Percentiles rank a stretch among this genome's conserved stretches.
Conservation (phyloP, 2,329 filamentous ascomycete genomes). For the Neocatenulostroma microsporum region DNA sequence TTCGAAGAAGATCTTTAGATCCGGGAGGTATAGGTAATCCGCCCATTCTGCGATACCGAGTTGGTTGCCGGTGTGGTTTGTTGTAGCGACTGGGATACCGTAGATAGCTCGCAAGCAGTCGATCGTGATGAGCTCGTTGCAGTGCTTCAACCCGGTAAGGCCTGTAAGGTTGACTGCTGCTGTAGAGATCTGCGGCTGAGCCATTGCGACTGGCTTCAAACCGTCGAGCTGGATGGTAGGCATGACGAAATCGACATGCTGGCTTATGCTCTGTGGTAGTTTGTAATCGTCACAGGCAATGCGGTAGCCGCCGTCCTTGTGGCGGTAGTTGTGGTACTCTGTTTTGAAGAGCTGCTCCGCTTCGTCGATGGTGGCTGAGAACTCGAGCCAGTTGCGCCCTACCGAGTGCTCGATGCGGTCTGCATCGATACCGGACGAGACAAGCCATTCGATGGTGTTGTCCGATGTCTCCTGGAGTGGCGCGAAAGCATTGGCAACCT, state of each 20-base stretch:
- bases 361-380: conserved; percentile 48
- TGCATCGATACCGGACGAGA: conserved; percentile 42
- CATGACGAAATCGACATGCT: conserved; percentile 32
- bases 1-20: conserved; percentile 31
- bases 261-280: conserved; percentile 22
- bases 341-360: conserved; percentile 48
- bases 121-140: conserved; percentile 50
- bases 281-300: conserved; percentile 35
- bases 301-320: conserved; percentile 30
- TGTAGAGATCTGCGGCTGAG: conserved; percentile 7
- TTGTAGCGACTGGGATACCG: conserved; percentile 28
- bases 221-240: conserved; percentile 37
- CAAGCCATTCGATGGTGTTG: conserved; percentile 49
- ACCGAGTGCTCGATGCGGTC: conserved; percentile 44
- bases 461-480: conserved; percentile 38
- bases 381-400: conserved; percentile 48
- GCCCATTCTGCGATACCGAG: conserved; percentile 47
- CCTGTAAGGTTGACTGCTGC: conserved; percentile 6
- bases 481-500: conserved; percentile 38
- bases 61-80: conserved; percentile 30
- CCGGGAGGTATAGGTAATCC: conserved; percentile 43
- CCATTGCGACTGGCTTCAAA: conserved; percentile 17
- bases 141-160: conserved; percentile 37
- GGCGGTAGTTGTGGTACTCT: conserved; percentile 46
- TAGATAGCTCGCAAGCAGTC: conserved; percentile 41